Evolutionary conservation across 164 flowering plant species (phyloP).

Genomic region (Piper betle): DNA sequence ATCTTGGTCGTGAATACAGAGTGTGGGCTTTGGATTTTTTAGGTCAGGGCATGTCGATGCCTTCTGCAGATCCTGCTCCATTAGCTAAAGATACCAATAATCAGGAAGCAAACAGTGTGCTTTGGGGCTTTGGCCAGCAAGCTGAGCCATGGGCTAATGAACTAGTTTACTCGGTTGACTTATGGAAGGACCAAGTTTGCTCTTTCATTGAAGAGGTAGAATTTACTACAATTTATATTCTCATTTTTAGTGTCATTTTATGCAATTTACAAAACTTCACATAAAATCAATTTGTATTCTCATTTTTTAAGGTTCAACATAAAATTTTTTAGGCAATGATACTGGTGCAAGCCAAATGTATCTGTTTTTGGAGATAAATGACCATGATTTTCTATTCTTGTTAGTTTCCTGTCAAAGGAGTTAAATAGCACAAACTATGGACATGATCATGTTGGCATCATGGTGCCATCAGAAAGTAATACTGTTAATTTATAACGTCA

Average conservation of each 20-base stretch:
- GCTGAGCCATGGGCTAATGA: slow-evolving; percentile 80
- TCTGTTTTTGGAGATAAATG: too few species aligned
- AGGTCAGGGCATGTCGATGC: slow-evolving; percentile 90
- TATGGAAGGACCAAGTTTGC: slow-evolving; percentile 84
- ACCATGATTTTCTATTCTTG: too few species aligned
- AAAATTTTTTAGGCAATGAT: too few species aligned
- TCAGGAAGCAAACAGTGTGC: slow-evolving; percentile 19
- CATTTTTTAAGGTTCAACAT: too few species aligned
- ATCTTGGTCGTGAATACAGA: slow-evolving; percentile 77
- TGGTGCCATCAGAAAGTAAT: too few species aligned
- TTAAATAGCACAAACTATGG: too few species aligned
- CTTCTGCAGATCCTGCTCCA: slow-evolving; percentile 72
- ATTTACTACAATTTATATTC: background rate
- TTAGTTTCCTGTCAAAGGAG: too few species aligned
- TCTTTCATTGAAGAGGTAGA: slow-evolving; percentile 70
- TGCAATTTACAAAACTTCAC: too few species aligned
- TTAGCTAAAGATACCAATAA: slow-evolving; percentile 15
- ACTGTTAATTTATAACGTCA: too few species aligned
- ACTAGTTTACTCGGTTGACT: slow-evolving; percentile 74
- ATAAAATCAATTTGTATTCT: too few species aligned
- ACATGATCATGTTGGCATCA: too few species aligned
- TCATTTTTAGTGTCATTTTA: background rate
- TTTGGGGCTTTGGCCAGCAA: slow-evolving; percentile 91
- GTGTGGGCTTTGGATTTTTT: slow-evolving; percentile 92
- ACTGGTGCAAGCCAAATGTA: too few species aligned